phyloP scores from a whole-genome alignment of 176 grass and related monocot species.

The Metroxylon sagu region DNA sequence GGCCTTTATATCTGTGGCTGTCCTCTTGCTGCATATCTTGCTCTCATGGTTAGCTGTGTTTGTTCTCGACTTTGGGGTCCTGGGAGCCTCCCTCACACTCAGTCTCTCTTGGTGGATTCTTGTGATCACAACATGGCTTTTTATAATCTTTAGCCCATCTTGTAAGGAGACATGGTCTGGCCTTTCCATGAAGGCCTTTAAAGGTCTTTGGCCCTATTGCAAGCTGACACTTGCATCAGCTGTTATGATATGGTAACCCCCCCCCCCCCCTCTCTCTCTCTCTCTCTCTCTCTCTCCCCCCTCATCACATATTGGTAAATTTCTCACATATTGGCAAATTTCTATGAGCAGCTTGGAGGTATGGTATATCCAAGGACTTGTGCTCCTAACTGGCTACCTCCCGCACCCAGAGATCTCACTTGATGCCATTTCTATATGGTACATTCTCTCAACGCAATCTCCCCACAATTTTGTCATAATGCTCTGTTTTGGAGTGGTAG shows the following conservation, averaged over 20 bases:
- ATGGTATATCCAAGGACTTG: slow-evolving; percentile 78
- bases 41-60: slow-evolving; percentile 21
- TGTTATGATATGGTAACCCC: slow-evolving; percentile 31
- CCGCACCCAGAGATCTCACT: slow-evolving; percentile 62
- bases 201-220: slow-evolving; percentile 30
- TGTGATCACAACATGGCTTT: slow-evolving; percentile 1
- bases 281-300: neutral
- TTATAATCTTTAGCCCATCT: slow-evolving; percentile 15
- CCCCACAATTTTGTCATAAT: neutral
- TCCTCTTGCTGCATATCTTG: slow-evolving; percentile 23
- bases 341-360: slow-evolving; percentile 63
- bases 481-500: no score
- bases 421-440: slow-evolving; percentile 73
- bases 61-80: slow-evolving; percentile 20
- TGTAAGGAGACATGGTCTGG: slow-evolving; percentile 26
- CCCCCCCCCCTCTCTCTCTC: no score
- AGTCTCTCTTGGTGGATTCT: slow-evolving; percentile 25
- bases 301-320: neutral
- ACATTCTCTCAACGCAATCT: neutral
- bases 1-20: slow-evolving; percentile 9
- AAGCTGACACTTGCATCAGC: slow-evolving; percentile 56
- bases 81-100: slow-evolving; percentile 14
- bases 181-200: slow-evolving; percentile 21
- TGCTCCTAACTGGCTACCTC: slow-evolving; percentile 70
- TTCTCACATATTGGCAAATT: neutral